Percentiles rank a stretch among this genome's conserved stretches.
These are phyloP conservation scores for Paraphaeosphaeria sporulosa DNA, from an alignment of 2,329 filamentous ascomycete genomes.

Conservation along the genomic window DNA sequence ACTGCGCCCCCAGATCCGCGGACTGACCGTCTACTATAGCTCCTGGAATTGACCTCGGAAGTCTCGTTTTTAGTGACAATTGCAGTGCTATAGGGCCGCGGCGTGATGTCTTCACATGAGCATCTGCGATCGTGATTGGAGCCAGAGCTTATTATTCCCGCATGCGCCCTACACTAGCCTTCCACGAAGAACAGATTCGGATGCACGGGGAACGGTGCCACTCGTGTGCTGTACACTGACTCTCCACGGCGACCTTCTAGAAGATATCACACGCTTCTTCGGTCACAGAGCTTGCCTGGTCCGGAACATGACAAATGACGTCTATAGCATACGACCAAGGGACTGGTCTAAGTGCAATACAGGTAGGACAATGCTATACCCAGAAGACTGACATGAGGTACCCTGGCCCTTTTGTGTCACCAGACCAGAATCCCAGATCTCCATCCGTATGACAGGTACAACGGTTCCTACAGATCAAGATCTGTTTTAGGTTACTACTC, in stretches of 20 bases:
- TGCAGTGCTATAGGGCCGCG: background rate
- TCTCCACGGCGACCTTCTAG: constrained; percentile 10
- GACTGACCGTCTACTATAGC: constrained; percentile 4
- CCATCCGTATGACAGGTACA: constrained; percentile 18
- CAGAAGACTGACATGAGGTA: constrained; percentile 15
- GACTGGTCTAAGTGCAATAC: constrained; percentile 8
- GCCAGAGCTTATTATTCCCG: constrained; percentile 15
- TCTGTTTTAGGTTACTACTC: constrained; percentile 31
- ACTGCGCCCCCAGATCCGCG: constrained; percentile 6
- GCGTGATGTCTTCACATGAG: constrained; percentile 16
- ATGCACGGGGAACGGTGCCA: constrained; percentile 2
- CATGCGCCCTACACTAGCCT: constrained; percentile 14
- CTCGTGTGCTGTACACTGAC: constrained; percentile 15
- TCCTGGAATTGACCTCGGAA: constrained; percentile 7
- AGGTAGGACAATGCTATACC: constrained; percentile 10
- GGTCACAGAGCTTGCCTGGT: background rate
- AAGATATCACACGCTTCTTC: background rate
- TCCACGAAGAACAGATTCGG: constrained; percentile 13
- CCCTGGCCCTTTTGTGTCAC: constrained; percentile 22
- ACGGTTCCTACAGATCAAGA: constrained; percentile 36
- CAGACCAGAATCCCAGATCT: constrained; percentile 18
- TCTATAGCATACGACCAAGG: background rate
- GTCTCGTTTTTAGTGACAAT: constrained; percentile 7
- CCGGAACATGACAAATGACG: background rate
- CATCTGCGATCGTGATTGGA: constrained; percentile 21